Percentiles rank a stretch among this genome's conserved stretches.
Conservation (phyloP, 2,329 filamentous ascomycete species). For the Trichoderma brevicompactum region DNA sequence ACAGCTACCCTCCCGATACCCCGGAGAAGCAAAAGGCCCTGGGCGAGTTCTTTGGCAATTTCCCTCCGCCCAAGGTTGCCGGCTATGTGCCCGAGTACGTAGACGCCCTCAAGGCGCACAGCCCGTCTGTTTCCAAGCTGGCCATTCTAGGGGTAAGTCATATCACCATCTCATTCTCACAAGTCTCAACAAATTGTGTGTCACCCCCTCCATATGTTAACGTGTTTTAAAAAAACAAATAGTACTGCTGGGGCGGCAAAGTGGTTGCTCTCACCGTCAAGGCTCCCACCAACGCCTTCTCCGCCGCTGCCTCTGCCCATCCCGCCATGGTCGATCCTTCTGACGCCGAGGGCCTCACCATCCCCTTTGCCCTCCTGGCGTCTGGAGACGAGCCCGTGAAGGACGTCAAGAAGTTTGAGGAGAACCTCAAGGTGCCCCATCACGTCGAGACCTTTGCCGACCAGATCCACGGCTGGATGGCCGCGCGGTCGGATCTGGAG, state of each 20-base stretch:
- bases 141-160: slow-evolving; percentile 63
- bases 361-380: slow-evolving; percentile 66
- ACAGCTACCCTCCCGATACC: slow-evolving; percentile 65
- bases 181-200: neutral
- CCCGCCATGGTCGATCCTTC: slow-evolving; percentile 67
- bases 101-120: slow-evolving; percentile 56
- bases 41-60: slow-evolving; percentile 60
- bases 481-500: slow-evolving; percentile 63
- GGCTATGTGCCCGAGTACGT: slow-evolving; percentile 59
- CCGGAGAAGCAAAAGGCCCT: slow-evolving; percentile 66
- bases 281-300: slow-evolving; percentile 59
- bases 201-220: neutral
- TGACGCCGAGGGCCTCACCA: slow-evolving; percentile 63
- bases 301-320: slow-evolving; percentile 56
- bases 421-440: slow-evolving; percentile 57
- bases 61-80: slow-evolving; percentile 53
- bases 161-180: no score
- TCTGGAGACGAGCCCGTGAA: slow-evolving; percentile 66
- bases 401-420: slow-evolving; percentile 60
- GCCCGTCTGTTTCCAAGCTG: slow-evolving; percentile 61
- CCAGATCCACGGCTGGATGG: slow-evolving; percentile 78
- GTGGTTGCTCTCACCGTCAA: slow-evolving; percentile 59
- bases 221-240: neutral
- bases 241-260: slow-evolving; percentile 75
- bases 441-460: slow-evolving; percentile 68